Evolutionary conservation across 768 basidiomycete species (phyloP).

Genomic region (Mycena latifolia): DNA sequence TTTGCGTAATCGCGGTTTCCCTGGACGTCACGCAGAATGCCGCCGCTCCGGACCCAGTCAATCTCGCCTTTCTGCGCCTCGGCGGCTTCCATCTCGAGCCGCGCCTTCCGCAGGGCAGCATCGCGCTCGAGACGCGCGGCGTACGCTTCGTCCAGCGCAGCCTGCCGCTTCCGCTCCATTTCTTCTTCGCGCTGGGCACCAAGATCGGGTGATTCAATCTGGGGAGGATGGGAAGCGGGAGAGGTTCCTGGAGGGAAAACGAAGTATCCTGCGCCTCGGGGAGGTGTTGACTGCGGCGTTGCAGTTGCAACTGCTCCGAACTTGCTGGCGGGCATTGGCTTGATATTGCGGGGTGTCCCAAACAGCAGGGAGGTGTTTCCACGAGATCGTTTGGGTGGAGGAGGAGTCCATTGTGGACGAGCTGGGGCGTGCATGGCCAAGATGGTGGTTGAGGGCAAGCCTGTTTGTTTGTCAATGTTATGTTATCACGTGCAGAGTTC

Average conservation of each 20-base stretch:
- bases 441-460: neutral
- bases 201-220: neutral
- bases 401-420: constrained; percentile 11
- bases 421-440: constrained; percentile 6
- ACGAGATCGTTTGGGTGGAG: neutral
- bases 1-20: constrained; percentile 64
- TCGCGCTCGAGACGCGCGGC: constrained; percentile 31
- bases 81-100: constrained; percentile 49
- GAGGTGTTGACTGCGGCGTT: constrained; percentile 10
- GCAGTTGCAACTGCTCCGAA: constrained; percentile 16
- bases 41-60: constrained; percentile 72
- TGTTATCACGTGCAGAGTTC: neutral
- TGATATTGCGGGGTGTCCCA: constrained; percentile 15
- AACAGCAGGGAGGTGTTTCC: constrained; percentile 14
- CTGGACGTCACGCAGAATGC: constrained; percentile 61
- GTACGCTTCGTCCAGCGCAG: constrained; percentile 31
- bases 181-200: constrained; percentile 24
- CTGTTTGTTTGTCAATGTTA: neutral
- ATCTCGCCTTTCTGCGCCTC: constrained; percentile 64
- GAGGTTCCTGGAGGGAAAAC: constrained; percentile 25
- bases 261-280: constrained; percentile 31
- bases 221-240: neutral
- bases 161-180: constrained; percentile 23
- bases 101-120: constrained; percentile 32
- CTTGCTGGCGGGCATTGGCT: constrained; percentile 26